Evolutionary conservation across 1,284 basidiomycete species (phyloP).

Genomic region (Marasmius sp.): DNA sequence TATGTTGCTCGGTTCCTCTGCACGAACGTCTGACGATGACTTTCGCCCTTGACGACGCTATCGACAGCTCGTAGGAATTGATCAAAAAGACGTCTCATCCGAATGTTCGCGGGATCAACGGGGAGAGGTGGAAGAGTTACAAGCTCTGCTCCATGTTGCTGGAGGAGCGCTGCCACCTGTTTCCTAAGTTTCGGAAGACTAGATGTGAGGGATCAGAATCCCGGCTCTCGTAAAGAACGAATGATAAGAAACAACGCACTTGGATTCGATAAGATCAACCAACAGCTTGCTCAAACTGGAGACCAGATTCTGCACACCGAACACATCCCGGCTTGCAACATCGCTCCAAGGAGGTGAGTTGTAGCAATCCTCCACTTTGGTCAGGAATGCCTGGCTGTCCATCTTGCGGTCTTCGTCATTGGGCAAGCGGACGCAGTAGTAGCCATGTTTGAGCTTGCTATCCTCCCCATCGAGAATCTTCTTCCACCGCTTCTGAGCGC

Average conservation of each 20-base stretch:
- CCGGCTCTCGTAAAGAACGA: neutral
- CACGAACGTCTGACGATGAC: conserved; percentile 30
- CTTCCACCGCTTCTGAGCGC: conserved; percentile 32
- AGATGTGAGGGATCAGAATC: neutral
- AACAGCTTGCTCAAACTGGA: neutral
- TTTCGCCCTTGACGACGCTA: conserved; percentile 35
- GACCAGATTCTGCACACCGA: neutral
- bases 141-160: conserved; percentile 34
- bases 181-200: conserved; percentile 44
- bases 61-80: conserved; percentile 41
- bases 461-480: conserved; percentile 40
- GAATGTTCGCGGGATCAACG: conserved; percentile 41
- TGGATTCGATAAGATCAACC: neutral
- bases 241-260: neutral
- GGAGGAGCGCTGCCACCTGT: conserved; percentile 37
- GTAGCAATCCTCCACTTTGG: conserved; percentile 36
- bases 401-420: conserved; percentile 38
- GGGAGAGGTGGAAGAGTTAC: conserved; percentile 39
- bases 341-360: conserved; percentile 33
- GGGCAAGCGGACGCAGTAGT: conserved; percentile 49
- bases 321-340: neutral
- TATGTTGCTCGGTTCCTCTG: conserved; percentile 36
- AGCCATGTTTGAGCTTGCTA: conserved; percentile 39
- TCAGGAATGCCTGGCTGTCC: conserved; percentile 29
- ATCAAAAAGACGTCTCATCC: conserved; percentile 45